Base-by-base conservation (phyloP, 2,329 filamentous ascomycete species). In the Ceratocystis ficicola region DNA sequence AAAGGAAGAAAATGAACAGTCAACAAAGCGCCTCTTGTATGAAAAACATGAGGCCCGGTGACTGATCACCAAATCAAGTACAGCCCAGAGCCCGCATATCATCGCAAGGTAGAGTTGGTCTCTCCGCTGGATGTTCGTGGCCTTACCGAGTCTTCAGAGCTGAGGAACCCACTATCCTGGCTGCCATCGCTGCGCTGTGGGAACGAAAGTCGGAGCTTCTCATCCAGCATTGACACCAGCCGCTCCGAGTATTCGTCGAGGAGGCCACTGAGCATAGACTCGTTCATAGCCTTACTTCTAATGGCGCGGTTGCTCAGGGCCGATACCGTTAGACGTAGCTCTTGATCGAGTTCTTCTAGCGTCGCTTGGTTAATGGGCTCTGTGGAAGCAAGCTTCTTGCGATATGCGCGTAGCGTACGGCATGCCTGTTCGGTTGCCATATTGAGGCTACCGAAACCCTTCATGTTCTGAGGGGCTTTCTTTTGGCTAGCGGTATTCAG, bases 201-300 rank as follows among this genome's bases (percentile, higher is more conserved):
- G 70, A 73, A 76, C 8, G 72, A 78, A 44, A 85, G 74, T 60
- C 80, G 76, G 63, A 90, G 79, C 73, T 87, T 88, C 73, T 90
- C 85, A 69, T 91, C 87, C 57, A 92, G 78, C 74, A 90, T 79
- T 59, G 79, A 83, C 5, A 90, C 83, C 61, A 92, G 76, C 68
- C 85, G 80, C 71, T 90, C 86, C 1, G 86, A 89, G 71, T 90
- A 90, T 74, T 89, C 84, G 70, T 90, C 88, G 6, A 92, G 76
- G 57, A 91, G 75, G 62, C 85, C 86, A 50, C 79, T 82, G 44
- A 88, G 75, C 62, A 83, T 77, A 20, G 79, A 80, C 71, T 86
- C 84, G 69, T 80, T 83, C 73, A 85, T 78, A 1, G 78, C 75
- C 72, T 79, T 77, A 73, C 77, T 82, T 69, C 82, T 76, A 67